Conservation (phyloP, 371 early-diverging fungal species). For the Mucor velutinosus region DNA sequence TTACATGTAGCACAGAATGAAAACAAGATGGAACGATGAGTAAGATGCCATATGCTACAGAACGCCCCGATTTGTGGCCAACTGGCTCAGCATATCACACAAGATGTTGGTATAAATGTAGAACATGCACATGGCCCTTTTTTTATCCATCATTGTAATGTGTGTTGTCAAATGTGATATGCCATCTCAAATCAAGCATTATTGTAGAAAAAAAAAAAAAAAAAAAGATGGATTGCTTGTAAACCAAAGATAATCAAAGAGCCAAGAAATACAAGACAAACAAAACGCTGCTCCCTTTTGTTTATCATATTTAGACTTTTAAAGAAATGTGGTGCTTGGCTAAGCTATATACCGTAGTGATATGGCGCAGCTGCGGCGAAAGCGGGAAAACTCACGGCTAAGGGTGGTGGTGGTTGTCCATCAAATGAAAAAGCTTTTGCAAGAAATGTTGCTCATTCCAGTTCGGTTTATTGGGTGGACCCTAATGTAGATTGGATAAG, state of each 20-base stretch:
- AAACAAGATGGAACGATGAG: background rate
- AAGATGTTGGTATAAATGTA: constrained; percentile 42
- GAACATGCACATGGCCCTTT: background rate
- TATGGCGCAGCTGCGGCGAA: background rate
- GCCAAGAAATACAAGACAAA: background rate
- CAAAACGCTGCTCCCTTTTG: background rate
- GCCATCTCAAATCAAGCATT: too few relatives aligned
- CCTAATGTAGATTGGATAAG: background rate
- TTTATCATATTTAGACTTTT: background rate
- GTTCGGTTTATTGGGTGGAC: background rate
- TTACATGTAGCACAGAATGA: background rate
- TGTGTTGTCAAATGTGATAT: background rate
- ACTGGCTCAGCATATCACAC: constrained; percentile 81
- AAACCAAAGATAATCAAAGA: too few relatives aligned
- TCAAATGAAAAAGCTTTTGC: background rate
- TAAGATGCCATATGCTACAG: background rate
- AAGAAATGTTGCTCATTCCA: background rate
- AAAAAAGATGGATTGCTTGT: too few relatives aligned
- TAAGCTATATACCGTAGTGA: background rate
- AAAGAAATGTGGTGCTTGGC: background rate
- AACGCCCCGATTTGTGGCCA: constrained; percentile 33
- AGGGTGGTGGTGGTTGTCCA: background rate
- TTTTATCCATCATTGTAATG: too few relatives aligned
- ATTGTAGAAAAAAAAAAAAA: background rate
- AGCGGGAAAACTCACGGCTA: background rate